phyloP scores from a whole-genome alignment of 495 filamentous ascomycete genomes.

The Hypoxylon trugodes region DNA sequence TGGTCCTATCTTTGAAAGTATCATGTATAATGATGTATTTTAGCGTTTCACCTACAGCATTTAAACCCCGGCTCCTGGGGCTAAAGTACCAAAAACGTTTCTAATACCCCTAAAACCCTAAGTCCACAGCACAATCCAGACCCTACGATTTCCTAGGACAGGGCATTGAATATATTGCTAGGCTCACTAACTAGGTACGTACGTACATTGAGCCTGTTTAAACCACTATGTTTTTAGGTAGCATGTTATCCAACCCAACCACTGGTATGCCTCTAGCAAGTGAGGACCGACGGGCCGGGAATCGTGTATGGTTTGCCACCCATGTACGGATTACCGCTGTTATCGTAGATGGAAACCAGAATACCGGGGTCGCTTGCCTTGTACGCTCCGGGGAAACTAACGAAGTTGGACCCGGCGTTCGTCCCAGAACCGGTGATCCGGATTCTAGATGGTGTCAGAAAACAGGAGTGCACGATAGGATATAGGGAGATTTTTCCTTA shows the following conservation, averaged over 20 bases:
- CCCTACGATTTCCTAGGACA: too few species aligned
- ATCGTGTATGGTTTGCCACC: conserved; percentile 52
- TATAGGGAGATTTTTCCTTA: conserved; percentile 28
- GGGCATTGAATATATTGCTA: too few species aligned
- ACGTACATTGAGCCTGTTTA: too few species aligned
- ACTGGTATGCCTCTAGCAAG: conserved; percentile 29
- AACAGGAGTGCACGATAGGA: not conserved
- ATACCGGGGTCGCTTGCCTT: conserved; percentile 55
- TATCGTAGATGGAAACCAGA: conserved; percentile 54
- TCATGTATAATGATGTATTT: too few species aligned
- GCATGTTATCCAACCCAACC: not conserved
- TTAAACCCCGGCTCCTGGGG: too few species aligned
- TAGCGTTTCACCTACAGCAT: too few species aligned
- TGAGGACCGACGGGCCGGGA: conserved; percentile 50
- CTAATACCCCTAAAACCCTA: too few species aligned
- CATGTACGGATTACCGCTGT: conserved; percentile 44
- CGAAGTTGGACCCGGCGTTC: conserved; percentile 48
- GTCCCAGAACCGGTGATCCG: conserved; percentile 59
- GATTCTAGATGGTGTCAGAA: conserved; percentile 43
- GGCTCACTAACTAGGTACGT: too few species aligned
- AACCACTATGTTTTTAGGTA: too few species aligned
- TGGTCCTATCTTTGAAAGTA: too few species aligned
- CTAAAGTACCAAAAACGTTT: too few species aligned
- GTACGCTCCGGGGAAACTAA: conserved; percentile 60
- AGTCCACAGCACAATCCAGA: too few species aligned